Evolutionary conservation across 73 alveolate genomes (phyloP).

Genomic region (Diophrys appendiculata): DNA sequence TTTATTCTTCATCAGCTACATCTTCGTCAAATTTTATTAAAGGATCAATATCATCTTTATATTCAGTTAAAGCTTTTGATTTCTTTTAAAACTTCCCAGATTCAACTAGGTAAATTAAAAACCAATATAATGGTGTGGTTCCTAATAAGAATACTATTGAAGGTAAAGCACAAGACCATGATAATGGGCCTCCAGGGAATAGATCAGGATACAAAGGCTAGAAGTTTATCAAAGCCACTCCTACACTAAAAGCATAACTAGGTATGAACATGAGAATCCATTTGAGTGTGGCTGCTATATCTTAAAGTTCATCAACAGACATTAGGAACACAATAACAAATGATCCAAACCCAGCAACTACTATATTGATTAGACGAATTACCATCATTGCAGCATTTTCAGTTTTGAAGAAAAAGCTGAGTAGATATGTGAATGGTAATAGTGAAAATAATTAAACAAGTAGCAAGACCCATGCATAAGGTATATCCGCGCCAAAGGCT

Average conservation of each 20-base stretch:
- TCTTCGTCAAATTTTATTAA: slow-evolving; percentile 20
- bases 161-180: slow-evolving; percentile 60
- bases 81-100: neutral
- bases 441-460: slow-evolving; percentile 82
- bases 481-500: slow-evolving; percentile 29
- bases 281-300: slow-evolving; percentile 38
- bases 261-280: slow-evolving; percentile 75
- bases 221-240: slow-evolving; percentile 41
- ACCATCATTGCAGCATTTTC: slow-evolving; percentile 64
- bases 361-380: slow-evolving; percentile 51
- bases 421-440: slow-evolving; percentile 82
- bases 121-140: slow-evolving; percentile 27
- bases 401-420: slow-evolving; percentile 65
- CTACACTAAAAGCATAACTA: slow-evolving; percentile 64
- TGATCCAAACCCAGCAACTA: slow-evolving; percentile 68
- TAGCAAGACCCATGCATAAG: slow-evolving; percentile 51
- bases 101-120: slow-evolving; percentile 22
- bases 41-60: neutral
- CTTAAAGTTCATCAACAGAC: slow-evolving; percentile 24
- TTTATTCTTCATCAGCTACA: slow-evolving; percentile 41
- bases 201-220: slow-evolving; percentile 18
- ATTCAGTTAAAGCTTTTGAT: neutral
- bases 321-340: slow-evolving; percentile 13
- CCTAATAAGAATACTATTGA: slow-evolving; percentile 39
- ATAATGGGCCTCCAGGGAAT: slow-evolving; percentile 4